Evolutionary conservation across 2,329 filamentous ascomycete species (phyloP), one percentile per base, ranked within the genome.

Genomic region (Diatrype stigma): DNA sequence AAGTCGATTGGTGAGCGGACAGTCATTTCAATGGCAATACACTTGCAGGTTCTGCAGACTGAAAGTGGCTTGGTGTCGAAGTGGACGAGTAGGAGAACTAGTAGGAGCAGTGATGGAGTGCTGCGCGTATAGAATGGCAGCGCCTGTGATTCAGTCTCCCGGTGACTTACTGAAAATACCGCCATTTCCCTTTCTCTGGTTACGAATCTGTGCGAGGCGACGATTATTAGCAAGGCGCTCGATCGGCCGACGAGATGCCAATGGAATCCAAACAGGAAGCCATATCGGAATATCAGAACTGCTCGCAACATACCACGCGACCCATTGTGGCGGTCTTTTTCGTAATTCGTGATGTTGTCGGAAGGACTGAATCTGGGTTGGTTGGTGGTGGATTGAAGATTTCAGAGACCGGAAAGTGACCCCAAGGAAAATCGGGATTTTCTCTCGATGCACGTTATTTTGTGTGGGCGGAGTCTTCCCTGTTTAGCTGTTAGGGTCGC

Each of bases 181-280:
- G 55, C 65, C 64, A 54, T 63, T 53, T 59, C 65, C 65, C 64
- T 67, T 67, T 66, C 65, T 66, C 80, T 84, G 81, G 74, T 84
- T 84, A 75, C 81, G 79, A 77, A 84, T 84, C 72, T 74, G 57
- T 56, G 61, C 49, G 53, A 45, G 40, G 46, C n/a, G n/a, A n/a
- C n/a, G 47, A 32, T 51, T 47, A 52, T 38, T 53, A 58, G 49
- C 53, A 46, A 21, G 21, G 48, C 47, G 28, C 14, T 45, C n/a
- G 21, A 34, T 42, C 32, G 46, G 21, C 44, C 6, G 21, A 23
- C 14, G 34, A n/a, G 10, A 45, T n/a, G n/a, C n/a, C n/a, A 12
- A 23, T 37, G 4, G n/a, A 37, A 7, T 37, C n/a, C 12, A 16
- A 16, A 37, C 16, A 37, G 34, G 6, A 34, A 34, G 14, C 7